Evolutionary conservation across 176 grass and related monocot genomes (phyloP), one percentile per base, ranked within the genome.

Genomic region (Musa troglodytarum): DNA sequence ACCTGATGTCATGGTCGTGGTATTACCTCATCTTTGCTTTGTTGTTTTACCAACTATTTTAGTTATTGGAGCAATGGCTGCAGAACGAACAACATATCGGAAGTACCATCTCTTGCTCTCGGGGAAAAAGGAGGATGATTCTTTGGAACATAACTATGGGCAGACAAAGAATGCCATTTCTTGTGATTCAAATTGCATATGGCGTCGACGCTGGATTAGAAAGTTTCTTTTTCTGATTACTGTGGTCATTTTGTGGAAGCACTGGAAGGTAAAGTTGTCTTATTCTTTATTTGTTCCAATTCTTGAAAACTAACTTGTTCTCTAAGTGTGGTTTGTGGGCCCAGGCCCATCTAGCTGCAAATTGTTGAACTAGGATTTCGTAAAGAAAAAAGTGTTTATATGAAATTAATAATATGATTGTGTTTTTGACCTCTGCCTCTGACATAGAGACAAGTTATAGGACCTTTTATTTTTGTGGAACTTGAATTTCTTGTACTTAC

Each of bases 1-100:
- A 68, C 90, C 94, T 83, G 94, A 97, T 88, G 80, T 91, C 62
- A 93, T 97, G 89, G 86, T 97, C 74, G 86, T 97, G 81, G 88
- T 90, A 79, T 78, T 97, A 56, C 88, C 90, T 76, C 94, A 97
- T 86, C 73, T 97, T 11, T 90, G 76, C 83, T 88, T 88, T 61
- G 94, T 93, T 22, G 85, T 93, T 76, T 58, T 98, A 49, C 90
- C 90, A 1, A 81, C 86, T 1, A 71, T 98, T 71, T 62, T 82
- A 71, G 83, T 98, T 83, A 85, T 93, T 59, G 82, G 88, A 76
- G 80, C 82, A 24, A 87, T 93, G 88, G 84, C 88, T 82, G 90
- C 84, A 68, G 94, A 98, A 78, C 82, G 80, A 77, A 82, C 69
- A 8, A 59, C 85, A 68, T 89, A 86, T 78, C 84, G 86, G 57